Evolutionary conservation across 129 eudicot genomes (phyloP), one percentile per base, ranked within the genome.

Genomic region (Gnaphalium uliginosum): DNA sequence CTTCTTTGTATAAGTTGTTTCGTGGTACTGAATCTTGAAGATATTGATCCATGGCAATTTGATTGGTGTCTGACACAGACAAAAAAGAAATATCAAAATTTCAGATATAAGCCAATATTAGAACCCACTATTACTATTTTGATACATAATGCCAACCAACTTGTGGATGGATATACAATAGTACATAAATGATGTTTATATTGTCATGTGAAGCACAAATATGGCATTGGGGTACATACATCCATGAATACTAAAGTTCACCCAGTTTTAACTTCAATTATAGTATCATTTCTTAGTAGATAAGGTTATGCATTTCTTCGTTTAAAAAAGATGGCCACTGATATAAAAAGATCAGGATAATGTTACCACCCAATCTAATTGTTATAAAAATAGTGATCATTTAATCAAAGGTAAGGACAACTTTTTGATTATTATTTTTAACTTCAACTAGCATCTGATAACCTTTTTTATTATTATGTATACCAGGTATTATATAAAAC

Each of bases 11-110:
- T 62, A 79, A 76, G 35, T 75, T 48, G 23, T 41, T 59, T 29
- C 51, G 69, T 53, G 76, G 27, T 48, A 66, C 30, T 11, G 89
- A 67, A n/a, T 81, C 79, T 66, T 76, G 85, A 24, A 82, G 51
- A 58, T 78, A 83, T 26, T 83, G 88, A 73, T 79, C 89, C 81
- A 71, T 81, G 35, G 86, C 73, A 69, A 75, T 79, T 17, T 74
- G 72, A 64, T 77, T 72, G 29, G 25, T 66, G 22, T 67, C 75
- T 73, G 83, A 80, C 68, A 80, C 22, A 57, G 39, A 70, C 17
- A 50, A 60, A 8, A 14, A 60, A 22, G n/a, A 61, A 73, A 64
- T 23, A 46, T 41, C 8, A 54, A 53, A 18, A 64, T n/a, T 51
- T 64, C 29, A 35, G 65, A 35, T 32, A 48, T 48, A 61, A 22